Conservation (phyloP, 1,139 yeast genomes). For the Yamadazyma membranifaciens region DNA sequence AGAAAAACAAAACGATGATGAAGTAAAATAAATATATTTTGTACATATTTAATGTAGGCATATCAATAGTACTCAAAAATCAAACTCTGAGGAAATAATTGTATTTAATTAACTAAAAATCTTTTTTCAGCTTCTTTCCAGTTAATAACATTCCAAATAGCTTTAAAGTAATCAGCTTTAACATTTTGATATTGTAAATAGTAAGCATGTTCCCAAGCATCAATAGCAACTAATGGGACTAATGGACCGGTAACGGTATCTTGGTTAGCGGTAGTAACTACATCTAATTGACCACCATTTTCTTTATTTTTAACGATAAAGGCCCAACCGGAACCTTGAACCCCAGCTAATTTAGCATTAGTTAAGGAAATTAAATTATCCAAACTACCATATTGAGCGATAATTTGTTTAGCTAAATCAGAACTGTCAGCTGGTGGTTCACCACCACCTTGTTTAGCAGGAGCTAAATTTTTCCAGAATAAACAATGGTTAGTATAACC, state of each 20-base stretch:
- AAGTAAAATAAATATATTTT: too few relatives aligned
- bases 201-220: conserved; percentile 99
- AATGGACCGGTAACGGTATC: conserved; percentile 78
- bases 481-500: conserved; percentile 86
- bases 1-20: too few relatives aligned
- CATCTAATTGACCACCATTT: conserved; percentile 73
- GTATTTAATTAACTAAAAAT: background rate
- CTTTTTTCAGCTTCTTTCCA: conserved; percentile 92
- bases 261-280: conserved; percentile 86
- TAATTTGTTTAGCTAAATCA: conserved; percentile 61
- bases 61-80: too few relatives aligned
- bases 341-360: conserved; percentile 81
- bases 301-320: conserved; percentile 86
- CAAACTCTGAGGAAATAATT: conserved; percentile 19
- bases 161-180: conserved; percentile 92
- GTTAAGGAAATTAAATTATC: conserved; percentile 69
- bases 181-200: conserved; percentile 94
- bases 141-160: conserved; percentile 95
- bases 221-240: conserved; percentile 87
- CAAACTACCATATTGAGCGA: conserved; percentile 69
- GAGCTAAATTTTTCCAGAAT: conserved; percentile 92
- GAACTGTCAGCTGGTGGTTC: conserved; percentile 73
- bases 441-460: conserved; percentile 70
- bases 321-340: conserved; percentile 99
- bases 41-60: too few relatives aligned